These are phyloP conservation scores for Saccharomycopsis hybrid DNA, from an alignment of 1,139 yeast species.

Conservation along the genomic window DNA sequence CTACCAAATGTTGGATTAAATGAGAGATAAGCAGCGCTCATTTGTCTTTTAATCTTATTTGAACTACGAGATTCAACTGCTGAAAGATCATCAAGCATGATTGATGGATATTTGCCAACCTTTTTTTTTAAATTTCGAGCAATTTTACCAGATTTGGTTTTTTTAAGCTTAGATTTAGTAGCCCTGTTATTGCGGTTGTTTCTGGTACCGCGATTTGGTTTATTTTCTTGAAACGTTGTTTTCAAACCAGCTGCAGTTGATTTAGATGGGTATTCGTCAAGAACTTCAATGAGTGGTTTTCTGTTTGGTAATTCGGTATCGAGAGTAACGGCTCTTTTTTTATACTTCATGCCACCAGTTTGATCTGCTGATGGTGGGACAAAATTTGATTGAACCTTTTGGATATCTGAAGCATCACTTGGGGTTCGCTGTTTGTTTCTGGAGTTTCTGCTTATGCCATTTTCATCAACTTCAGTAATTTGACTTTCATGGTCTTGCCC, in stretches of 20 bases:
- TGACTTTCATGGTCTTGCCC: too few relatives aligned
- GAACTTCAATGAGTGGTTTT: background rate
- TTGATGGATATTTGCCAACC: conserved; percentile 18
- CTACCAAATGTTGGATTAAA: conserved; percentile 93
- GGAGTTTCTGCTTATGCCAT: too few relatives aligned
- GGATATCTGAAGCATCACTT: background rate
- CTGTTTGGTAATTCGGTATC: background rate
- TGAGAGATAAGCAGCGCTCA: conserved; percentile 65
- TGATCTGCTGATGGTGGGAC: conserved; percentile 34
- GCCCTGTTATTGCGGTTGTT: too few relatives aligned
- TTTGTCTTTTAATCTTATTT: conserved; percentile 24
- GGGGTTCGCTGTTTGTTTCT: too few relatives aligned
- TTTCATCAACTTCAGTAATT: background rate
- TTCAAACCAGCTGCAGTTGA: background rate
- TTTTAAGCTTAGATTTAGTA: too few relatives aligned
- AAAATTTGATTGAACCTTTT: conserved; percentile 30
- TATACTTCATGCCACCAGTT: conserved; percentile 33
- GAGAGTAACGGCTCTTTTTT: conserved; percentile 42
- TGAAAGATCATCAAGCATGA: conserved; percentile 18
- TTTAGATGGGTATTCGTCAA: too few relatives aligned
- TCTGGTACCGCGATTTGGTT: conserved; percentile 11
- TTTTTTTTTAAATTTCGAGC: conserved; percentile 14
- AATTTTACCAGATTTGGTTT: conserved; percentile 1
- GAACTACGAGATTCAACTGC: conserved; percentile 23
- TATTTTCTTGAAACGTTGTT: conserved; percentile 16